Percentiles rank a stretch among this genome's conserved stretches.
Conservation (phyloP, 768 basidiomycete species). For the Mycena polygramma region DNA sequence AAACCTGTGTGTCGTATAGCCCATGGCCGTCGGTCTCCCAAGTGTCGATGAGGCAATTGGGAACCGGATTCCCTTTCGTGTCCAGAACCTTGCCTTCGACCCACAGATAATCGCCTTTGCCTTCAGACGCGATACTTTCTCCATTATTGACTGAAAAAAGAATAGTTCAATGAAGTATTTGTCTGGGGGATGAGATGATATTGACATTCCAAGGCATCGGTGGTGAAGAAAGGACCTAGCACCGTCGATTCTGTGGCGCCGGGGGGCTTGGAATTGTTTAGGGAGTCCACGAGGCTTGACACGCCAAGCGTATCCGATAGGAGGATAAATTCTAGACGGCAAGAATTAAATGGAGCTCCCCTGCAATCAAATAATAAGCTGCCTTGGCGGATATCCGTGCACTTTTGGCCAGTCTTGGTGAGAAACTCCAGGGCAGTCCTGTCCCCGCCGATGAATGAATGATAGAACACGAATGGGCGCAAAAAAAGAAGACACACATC, state of each 20-base stretch:
- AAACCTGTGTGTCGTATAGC: conserved; percentile 55
- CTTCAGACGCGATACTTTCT: conserved; percentile 87
- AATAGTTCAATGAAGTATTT: conserved; percentile 1
- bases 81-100: conserved; percentile 79
- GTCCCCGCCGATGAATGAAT: neutral
- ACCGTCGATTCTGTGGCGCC: conserved; percentile 82
- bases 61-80: conserved; percentile 74
- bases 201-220: conserved; percentile 80
- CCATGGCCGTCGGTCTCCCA: conserved; percentile 84
- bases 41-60: conserved; percentile 80
- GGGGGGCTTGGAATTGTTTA: conserved; percentile 76
- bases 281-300: conserved; percentile 79
- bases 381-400: conserved; percentile 74
- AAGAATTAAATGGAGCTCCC: conserved; percentile 35
- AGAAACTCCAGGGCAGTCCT: conserved; percentile 81
- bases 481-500: conserved; percentile 59
- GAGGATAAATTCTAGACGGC: conserved; percentile 79
- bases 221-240: conserved; percentile 86
- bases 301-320: conserved; percentile 87
- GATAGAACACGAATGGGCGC: neutral
- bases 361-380: neutral
- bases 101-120: conserved; percentile 87
- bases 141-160: conserved; percentile 68
- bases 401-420: conserved; percentile 80
- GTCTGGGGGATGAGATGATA: conserved; percentile 10